Evolutionary conservation across 257 asterid genomes (phyloP).

Genomic region (Thymus quinquecostatus): DNA sequence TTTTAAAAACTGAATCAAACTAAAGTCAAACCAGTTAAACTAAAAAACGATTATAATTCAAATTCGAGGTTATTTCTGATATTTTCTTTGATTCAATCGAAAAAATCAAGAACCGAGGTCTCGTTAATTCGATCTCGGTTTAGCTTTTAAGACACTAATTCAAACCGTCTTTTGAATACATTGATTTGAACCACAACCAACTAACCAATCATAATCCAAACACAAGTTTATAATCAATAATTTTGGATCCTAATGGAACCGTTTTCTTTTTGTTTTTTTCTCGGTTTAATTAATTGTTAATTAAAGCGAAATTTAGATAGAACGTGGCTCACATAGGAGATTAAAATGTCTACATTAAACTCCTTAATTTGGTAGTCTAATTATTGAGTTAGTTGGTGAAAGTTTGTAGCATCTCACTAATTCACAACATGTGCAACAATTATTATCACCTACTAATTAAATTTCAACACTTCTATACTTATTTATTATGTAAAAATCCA

Average conservation of each 20-base stretch:
- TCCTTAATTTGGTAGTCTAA: slow-evolving; percentile 32
- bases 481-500: background rate
- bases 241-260: background rate
- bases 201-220: too few species aligned
- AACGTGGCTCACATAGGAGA: background rate
- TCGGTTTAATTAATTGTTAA: background rate
- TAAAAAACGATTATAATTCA: too few species aligned
- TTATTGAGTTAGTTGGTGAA: slow-evolving; percentile 56
- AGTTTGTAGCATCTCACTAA: slow-evolving; percentile 33
- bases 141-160: too few species aligned
- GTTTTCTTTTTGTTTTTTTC: slow-evolving; percentile 7
- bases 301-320: background rate
- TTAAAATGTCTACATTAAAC: slow-evolving; percentile 16
- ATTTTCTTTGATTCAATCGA: too few species aligned
- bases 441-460: slow-evolving; percentile 36
- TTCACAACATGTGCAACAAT: slow-evolving; percentile 49
- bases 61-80: too few species aligned
- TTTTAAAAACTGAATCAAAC: too few species aligned
- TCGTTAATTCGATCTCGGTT: too few species aligned
- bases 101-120: too few species aligned
- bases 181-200: too few species aligned
- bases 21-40: too few species aligned
- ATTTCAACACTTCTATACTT: background rate
- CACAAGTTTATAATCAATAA: too few species aligned
- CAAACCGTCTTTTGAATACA: too few species aligned